Base-by-base conservation (phyloP, 495 filamentous ascomycete genomes). In the Chaetomium cochliodes region DNA sequence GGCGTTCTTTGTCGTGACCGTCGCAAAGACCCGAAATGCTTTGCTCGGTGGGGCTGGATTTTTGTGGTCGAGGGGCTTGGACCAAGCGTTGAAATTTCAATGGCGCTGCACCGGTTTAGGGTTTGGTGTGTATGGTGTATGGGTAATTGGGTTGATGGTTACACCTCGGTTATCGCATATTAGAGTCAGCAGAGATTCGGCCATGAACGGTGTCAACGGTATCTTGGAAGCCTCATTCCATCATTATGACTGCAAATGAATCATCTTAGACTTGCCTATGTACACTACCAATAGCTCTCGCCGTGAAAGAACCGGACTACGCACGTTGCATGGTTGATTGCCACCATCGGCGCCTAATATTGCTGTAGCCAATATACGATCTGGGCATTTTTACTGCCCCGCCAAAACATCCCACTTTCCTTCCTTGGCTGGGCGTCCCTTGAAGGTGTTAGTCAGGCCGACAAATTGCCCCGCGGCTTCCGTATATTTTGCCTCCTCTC, bases 11-110 rank as follows among this genome's bases (percentile, higher is more conserved):
- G 68, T 65, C 42, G 53, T 67, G 49, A 51, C 71, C 65, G 61
- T 55, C 71, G 71, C 65, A 68, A 71, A 62, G 65, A 63, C 60
- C 64, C 70, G 55, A 74, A 70, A 68, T 73, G 67, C 67, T 74
- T 67, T 68, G 63, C 62, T 73, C 60, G 65, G 72, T 64, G 72
- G 72, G 72, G 71, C 72, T 69, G 56, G 49, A 70, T 70, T 73
- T 72, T 74, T 74, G 72, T 73, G 69, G 56, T 67, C 57, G 69
- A 65, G 63, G 71, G 68, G 67, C 65, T 60, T 44, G 47, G 61
- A 20, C 62, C 53, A 58, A 52, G 66, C 46, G 62, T 57, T 68
- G 66, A 65, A 68, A 57, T 68, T 68, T 58, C 59, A 22, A n/a
- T 28, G 56, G 16, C 30, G 59, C 62, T 57, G 63, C 53, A 44